A percentile compares a stretch with the other conserved stretches of the same genome.
These are phyloP conservation scores for Groenewaldozyma salmanticensis DNA, from an alignment of 805 yeast species.

Conservation along the genomic window DNA sequence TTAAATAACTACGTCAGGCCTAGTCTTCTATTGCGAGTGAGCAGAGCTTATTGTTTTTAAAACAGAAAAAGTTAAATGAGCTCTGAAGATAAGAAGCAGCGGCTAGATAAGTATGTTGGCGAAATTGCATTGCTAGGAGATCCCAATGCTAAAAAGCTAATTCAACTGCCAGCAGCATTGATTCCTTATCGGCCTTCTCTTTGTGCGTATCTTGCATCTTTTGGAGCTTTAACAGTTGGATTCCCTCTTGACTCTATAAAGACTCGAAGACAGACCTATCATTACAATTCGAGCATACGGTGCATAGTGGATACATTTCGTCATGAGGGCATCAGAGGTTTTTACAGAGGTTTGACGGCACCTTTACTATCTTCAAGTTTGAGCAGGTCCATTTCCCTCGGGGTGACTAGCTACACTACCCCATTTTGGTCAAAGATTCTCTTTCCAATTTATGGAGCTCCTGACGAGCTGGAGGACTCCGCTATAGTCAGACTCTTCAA, in stretches of 20 bases:
- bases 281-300: constrained; percentile 44
- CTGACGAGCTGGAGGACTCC: constrained; percentile 7
- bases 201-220: constrained; percentile 55
- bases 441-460: constrained; percentile 11
- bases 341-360: constrained; percentile 61
- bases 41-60: no score
- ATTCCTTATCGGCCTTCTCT: constrained; percentile 41
- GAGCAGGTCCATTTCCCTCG: constrained; percentile 56
- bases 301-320: constrained; percentile 48
- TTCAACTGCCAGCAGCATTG: constrained; percentile 10
- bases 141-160: neutral
- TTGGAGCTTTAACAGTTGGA: constrained; percentile 59
- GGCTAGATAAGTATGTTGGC: constrained; percentile 1
- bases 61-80: neutral
- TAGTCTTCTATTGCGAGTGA: no score
- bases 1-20: no score
- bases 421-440: constrained; percentile 24
- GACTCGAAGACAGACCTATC: constrained; percentile 76
- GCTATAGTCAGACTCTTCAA: constrained; percentile 6
- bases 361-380: constrained; percentile 55
- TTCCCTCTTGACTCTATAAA: constrained; percentile 82
- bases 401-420: constrained; percentile 48
- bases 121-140: constrained; percentile 6
- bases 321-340: constrained; percentile 58
- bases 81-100: neutral